Conservation (phyloP, 2,329 filamentous ascomycete species). For the Cladosporium austrohemisphaericum region DNA sequence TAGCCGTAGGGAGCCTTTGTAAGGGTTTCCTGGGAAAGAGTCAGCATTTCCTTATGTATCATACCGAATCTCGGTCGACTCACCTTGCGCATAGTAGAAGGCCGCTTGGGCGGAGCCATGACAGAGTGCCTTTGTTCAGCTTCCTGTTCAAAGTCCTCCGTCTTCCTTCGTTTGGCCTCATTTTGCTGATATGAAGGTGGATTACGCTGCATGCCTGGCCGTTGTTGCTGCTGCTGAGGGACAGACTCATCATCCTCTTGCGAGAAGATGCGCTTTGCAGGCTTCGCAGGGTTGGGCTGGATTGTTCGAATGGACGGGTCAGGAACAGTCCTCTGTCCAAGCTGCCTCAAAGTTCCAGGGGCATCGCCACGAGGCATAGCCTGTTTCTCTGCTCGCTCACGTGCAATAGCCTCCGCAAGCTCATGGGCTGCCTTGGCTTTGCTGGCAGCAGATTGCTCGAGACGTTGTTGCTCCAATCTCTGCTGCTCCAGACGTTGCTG, state of each 20-base stretch:
- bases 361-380: conserved; percentile 47
- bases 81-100: conserved; percentile 72
- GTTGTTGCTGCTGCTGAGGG: conserved; percentile 49
- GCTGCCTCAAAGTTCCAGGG: conserved; percentile 50
- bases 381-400: conserved; percentile 33
- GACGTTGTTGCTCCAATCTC: conserved; percentile 23
- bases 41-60: conserved; percentile 23
- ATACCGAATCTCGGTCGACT: no score
- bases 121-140: conserved; percentile 59
- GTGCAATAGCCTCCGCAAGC: conserved; percentile 33
- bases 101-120: conserved; percentile 80
- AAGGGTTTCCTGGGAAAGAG: conserved; percentile 50
- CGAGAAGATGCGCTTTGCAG: conserved; percentile 71
- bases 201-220: conserved; percentile 56
- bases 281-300: conserved; percentile 64
- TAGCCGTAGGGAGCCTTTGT: conserved; percentile 63
- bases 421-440: conserved; percentile 32
- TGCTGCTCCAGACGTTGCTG: conserved; percentile 29
- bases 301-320: conserved; percentile 61
- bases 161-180: conserved; percentile 77
- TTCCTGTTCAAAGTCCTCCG: conserved; percentile 64
- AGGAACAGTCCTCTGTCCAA: conserved; percentile 55
- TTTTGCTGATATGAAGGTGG: conserved; percentile 53
- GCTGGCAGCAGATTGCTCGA: conserved; percentile 25
- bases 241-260: conserved; percentile 60